Evolutionary conservation across 495 filamentous ascomycete genomes (phyloP), one percentile per base, ranked within the genome.

Genomic region (Recurvomyces mirabilis): DNA sequence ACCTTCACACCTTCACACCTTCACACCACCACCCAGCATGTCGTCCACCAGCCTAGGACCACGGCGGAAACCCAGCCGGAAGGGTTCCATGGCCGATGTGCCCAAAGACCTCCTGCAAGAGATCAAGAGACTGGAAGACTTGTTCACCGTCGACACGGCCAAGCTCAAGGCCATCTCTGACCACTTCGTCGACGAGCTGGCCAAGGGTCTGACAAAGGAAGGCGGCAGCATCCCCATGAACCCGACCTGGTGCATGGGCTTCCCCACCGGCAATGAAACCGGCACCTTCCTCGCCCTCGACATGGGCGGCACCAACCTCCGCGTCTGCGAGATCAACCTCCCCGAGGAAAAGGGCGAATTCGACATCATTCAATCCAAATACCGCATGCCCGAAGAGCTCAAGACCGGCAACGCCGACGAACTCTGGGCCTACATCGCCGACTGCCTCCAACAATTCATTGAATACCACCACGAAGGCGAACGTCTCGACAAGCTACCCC

Each of bases 191-290:
- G 74, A 73, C 38, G 91, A 98, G 69, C 78, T 98, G 17, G 43
- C 26, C 20, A 41, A 48, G 83, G 87, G 88, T 47, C 70, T 98
- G 29, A 84, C 73, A 38, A 78, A 83, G 41, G 82, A 93, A 62
- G 91, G 91, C 37, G 88, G 87, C 38, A 89, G 79, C 62, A 95
- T 98, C 61, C 91, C 91, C 47, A 98, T 98, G 91, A 96, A 95
- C 66, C 84, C 91, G 31, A 96, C 91, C 39, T 98, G 91, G 91
- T 88, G 91, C 44, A 87, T 96, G 79, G 79, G 77, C 43, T 93
- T 83, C 65, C 91, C 91, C 46, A 81, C 82, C 57, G 91, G 91
- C 41, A 52, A 87, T 46, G 91, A 98, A 62, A 81, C 78, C 12
- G 91, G 91, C 49, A 94, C 84, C 29, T 98, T 78, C 62, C 71